phyloP scores from a whole-genome alignment of 169 alveolate species.

The Plasmodium vinckei region DNA sequence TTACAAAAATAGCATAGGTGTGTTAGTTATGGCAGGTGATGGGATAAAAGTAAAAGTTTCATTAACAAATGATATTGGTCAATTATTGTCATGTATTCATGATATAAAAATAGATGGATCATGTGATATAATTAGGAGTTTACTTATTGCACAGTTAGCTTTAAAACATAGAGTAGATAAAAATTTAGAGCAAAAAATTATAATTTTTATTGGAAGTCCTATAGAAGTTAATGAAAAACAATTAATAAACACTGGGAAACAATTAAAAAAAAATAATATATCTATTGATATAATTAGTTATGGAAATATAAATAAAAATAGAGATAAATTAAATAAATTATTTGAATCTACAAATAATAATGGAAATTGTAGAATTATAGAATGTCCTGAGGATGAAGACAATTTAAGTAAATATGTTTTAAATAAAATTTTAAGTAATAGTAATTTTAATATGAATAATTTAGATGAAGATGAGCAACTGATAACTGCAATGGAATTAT shows the following conservation, averaged over 20 bases:
- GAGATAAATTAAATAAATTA: constrained; percentile 86
- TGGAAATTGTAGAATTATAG: constrained; percentile 88
- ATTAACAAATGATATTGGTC: constrained; percentile 94
- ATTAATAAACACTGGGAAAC: constrained; percentile 89
- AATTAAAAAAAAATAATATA: constrained; percentile 94
- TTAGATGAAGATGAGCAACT: constrained; percentile 53
- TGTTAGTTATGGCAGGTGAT: constrained; percentile 95
- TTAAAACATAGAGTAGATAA: constrained; percentile 97
- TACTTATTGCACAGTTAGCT: constrained; percentile 95
- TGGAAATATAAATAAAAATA: constrained; percentile 90
- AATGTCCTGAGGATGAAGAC: constrained; percentile 85
- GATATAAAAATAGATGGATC: constrained; percentile 90
- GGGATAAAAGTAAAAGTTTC: constrained; percentile 93
- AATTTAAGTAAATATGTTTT: constrained; percentile 48
- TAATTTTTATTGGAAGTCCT: constrained; percentile 97
- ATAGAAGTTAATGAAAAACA: constrained; percentile 76
- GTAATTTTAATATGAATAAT: constrained; percentile 28
- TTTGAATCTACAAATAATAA: constrained; percentile 88
- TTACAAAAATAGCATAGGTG: constrained; percentile 96
- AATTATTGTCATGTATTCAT: constrained; percentile 87
- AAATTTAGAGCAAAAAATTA: constrained; percentile 94
- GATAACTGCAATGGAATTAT: constrained; percentile 49
- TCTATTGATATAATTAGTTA: constrained; percentile 92
- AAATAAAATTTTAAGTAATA: constrained; percentile 20
- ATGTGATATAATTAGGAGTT: constrained; percentile 91